phyloP scores from a whole-genome alignment of 2,329 filamentous ascomycete species.

The Talaromyces verruculosus region DNA sequence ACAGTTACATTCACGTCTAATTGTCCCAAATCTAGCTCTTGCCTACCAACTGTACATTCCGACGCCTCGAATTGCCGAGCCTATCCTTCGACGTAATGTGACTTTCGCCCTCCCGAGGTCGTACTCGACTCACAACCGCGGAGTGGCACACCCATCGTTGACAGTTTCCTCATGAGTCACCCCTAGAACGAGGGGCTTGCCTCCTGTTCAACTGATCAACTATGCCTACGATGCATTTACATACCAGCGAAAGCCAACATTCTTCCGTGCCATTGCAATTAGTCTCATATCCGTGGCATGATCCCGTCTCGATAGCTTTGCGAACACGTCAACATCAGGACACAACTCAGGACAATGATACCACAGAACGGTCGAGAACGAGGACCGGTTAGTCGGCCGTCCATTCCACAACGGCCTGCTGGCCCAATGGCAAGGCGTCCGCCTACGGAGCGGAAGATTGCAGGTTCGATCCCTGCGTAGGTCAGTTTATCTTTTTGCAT shows the following conservation, averaged over 20 bases:
- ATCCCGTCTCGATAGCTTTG: no score
- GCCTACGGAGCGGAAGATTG: constrained; percentile 22
- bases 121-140: not conserved
- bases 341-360: not conserved
- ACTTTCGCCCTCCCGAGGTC: not conserved
- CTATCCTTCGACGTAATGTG: not conserved
- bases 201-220: no score
- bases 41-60: not conserved
- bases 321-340: not conserved
- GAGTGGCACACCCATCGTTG: not conserved
- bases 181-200: not conserved
- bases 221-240: no score
- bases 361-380: not conserved
- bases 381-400: not conserved
- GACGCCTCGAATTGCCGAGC: not conserved
- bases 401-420: constrained; percentile 4
- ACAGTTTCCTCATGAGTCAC: not conserved
- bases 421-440: constrained; percentile 22
- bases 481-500: not conserved
- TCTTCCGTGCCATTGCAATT: not conserved
- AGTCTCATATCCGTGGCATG: not conserved
- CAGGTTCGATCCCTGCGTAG: constrained; percentile 17
- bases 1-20: not conserved
- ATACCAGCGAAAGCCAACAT: not conserved
- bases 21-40: not conserved